A percentile compares a stretch with the other conserved stretches of the same genome.
Conservation (phyloP, 768 basidiomycete genomes). For the Leucosporidium creatinivorum region DNA sequence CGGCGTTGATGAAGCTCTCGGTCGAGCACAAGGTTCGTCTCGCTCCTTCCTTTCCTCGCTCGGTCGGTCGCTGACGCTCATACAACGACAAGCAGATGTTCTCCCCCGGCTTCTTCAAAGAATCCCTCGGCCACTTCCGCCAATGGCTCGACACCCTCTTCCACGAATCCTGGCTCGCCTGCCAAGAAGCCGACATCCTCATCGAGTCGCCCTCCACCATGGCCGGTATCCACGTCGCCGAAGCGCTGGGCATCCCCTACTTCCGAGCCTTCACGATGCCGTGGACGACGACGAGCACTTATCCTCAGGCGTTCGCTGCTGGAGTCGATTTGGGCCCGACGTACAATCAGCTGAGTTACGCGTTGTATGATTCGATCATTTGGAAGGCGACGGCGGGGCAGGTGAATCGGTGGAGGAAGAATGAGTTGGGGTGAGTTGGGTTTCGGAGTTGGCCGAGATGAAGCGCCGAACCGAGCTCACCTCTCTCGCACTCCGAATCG, state of each 20-base stretch:
- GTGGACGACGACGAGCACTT: constrained; percentile 73
- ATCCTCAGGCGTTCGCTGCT: constrained; percentile 64
- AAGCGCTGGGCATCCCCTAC: constrained; percentile 84
- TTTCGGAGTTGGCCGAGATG: too few species aligned
- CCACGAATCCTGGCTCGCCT: constrained; percentile 48
- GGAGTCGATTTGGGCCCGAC: constrained; percentile 84
- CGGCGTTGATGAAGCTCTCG: constrained; percentile 89
- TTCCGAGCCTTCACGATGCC: constrained; percentile 90
- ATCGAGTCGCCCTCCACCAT: constrained; percentile 94
- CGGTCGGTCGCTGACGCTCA: background rate
- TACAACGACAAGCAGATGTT: background rate
- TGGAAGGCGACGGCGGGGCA: constrained; percentile 54
- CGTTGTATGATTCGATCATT: constrained; percentile 78
- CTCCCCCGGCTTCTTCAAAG: constrained; percentile 8
- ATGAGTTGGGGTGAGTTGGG: constrained; percentile 48
- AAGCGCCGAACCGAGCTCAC: too few species aligned
- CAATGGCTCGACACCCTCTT: constrained; percentile 88
- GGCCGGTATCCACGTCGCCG: constrained; percentile 94
- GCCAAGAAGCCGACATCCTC: constrained; percentile 84
- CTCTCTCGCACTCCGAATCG: too few species aligned
- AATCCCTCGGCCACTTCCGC: constrained; percentile 60
- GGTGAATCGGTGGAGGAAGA: constrained; percentile 83
- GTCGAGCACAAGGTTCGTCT: constrained; percentile 73
- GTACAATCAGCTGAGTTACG: constrained; percentile 94
- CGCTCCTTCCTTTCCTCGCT: constrained; percentile 57